These are phyloP conservation scores for Berberis thunbergii DNA, from an alignment of 164 flowering plant genomes.

Conservation along the genomic window DNA sequence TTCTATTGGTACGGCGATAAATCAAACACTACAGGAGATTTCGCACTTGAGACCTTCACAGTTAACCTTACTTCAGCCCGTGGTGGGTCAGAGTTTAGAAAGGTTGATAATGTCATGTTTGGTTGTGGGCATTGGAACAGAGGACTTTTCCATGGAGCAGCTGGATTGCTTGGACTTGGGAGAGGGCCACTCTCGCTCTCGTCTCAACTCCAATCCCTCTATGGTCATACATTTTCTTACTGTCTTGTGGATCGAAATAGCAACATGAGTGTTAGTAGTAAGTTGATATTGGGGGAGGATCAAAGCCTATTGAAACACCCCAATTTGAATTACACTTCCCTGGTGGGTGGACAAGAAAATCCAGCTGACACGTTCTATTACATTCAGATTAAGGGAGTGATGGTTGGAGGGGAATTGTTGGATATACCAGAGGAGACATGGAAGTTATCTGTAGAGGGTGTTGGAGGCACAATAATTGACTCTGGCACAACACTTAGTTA, in stretches of 20 bases:
- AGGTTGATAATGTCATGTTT: constrained; percentile 79
- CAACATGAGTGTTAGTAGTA: constrained; percentile 68
- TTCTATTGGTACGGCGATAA: constrained; percentile 94
- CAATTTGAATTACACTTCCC: constrained; percentile 60
- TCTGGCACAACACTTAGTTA: constrained; percentile 92
- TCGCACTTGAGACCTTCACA: constrained; percentile 78
- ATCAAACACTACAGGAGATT: constrained; percentile 93
- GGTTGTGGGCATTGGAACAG: constrained; percentile 99
- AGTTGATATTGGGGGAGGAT: constrained; percentile 82
- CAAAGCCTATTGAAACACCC: constrained; percentile 41
- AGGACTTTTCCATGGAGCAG: constrained; percentile 91
- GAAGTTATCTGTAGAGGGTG: constrained; percentile 45
- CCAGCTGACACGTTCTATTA: constrained; percentile 83
- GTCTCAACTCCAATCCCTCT: constrained; percentile 66
- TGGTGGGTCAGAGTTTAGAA: constrained; percentile 35
- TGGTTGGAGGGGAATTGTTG: constrained; percentile 67
- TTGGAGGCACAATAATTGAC: constrained; percentile 81
- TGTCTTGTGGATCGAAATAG: constrained; percentile 86
- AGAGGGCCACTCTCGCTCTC: constrained; percentile 85
- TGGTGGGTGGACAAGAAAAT: constrained; percentile 48
- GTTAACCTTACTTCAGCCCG: constrained; percentile 50
- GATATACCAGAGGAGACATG: constrained; percentile 62
- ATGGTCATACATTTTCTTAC: constrained; percentile 89
- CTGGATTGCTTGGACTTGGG: constrained; percentile 85
- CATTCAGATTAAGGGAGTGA: constrained; percentile 47